These are phyloP conservation scores for Selaginella moellendorffii DNA, from an alignment of 75 land plant genomes.

Conservation along the genomic window DNA sequence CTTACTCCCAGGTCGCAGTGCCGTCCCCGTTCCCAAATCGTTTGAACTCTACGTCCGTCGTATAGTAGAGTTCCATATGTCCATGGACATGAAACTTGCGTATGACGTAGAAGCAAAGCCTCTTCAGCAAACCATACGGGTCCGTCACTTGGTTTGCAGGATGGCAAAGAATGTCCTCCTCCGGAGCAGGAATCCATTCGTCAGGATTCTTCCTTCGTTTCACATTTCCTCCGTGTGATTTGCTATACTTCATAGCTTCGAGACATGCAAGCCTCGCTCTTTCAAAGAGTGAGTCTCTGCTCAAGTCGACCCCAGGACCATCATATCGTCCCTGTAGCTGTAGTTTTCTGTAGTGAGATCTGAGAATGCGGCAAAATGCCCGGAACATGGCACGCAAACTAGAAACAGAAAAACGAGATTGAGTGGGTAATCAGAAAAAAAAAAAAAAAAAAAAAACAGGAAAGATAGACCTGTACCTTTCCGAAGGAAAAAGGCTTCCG, in stretches of 20 bases:
- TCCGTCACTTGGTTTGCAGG: slow-evolving; percentile 8
- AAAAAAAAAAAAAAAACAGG: neutral
- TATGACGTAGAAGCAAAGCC: slow-evolving; percentile 5
- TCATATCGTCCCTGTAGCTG: slow-evolving; percentile 3
- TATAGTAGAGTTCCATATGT: slow-evolving; percentile 5
- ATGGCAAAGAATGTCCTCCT: slow-evolving; percentile 5
- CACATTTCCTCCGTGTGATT: neutral
- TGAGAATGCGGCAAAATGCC: neutral
- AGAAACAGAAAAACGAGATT: neutral
- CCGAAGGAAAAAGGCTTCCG: slow-evolving; percentile 7
- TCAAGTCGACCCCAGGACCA: neutral
- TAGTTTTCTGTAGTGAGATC: slow-evolving; percentile 1
- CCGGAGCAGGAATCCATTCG: slow-evolving; percentile 2
- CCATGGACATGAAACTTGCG: slow-evolving; percentile 5
- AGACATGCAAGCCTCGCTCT: slow-evolving; percentile 3
- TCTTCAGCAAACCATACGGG: slow-evolving; percentile 4
- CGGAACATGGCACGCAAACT: slow-evolving; percentile 1
- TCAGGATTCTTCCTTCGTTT: neutral
- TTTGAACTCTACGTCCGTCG: slow-evolving; percentile 4
- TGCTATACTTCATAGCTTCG: slow-evolving; percentile 5
- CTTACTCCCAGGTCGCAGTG: slow-evolving; percentile 1
- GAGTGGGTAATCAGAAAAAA: neutral
- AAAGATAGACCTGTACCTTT: neutral
- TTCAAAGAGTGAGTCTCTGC: neutral
- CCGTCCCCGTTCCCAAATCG: neutral